phyloP scores from a whole-genome alignment of 805 yeast species.

The Cyberlindnera maritima region DNA sequence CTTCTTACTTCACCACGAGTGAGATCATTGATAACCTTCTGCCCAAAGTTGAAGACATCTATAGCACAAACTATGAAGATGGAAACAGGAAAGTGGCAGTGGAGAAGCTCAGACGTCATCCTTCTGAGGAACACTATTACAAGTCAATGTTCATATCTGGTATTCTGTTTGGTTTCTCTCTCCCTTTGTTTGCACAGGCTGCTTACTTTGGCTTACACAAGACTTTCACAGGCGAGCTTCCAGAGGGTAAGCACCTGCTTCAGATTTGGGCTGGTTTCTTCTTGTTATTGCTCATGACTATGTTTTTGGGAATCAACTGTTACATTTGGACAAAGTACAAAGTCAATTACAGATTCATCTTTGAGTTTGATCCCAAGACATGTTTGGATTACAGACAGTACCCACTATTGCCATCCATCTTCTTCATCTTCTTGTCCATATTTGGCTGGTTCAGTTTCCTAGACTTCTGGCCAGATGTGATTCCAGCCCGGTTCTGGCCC shows the following conservation, averaged over 20 bases:
- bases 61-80: slow-evolving; percentile 61
- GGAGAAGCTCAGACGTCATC: slow-evolving; percentile 50
- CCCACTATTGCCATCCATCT: slow-evolving; percentile 58
- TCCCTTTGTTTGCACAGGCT: slow-evolving; percentile 66
- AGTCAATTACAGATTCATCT: slow-evolving; percentile 87
- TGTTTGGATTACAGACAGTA: slow-evolving; percentile 66
- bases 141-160: slow-evolving; percentile 59
- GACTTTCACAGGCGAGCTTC: slow-evolving; percentile 39
- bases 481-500: slow-evolving; percentile 76
- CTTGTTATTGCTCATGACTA: slow-evolving; percentile 53
- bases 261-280: slow-evolving; percentile 96
- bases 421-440: slow-evolving; percentile 54
- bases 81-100: slow-evolving; percentile 67
- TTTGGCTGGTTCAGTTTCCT: slow-evolving; percentile 75
- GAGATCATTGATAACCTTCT: slow-evolving; percentile 65
- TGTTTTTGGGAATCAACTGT: slow-evolving; percentile 68
- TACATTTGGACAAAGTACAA: slow-evolving; percentile 69
- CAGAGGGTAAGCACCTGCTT: slow-evolving; percentile 58
- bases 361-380: slow-evolving; percentile 75
- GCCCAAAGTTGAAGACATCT: slow-evolving; percentile 63
- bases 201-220: slow-evolving; percentile 49
- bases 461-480: slow-evolving; percentile 56
- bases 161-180: slow-evolving; percentile 60
- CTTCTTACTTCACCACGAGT: slow-evolving; percentile 55
- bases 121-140: slow-evolving; percentile 34